phyloP scores from a whole-genome alignment of 768 basidiomycete species.

The Nevesoporus exiguus region DNA sequence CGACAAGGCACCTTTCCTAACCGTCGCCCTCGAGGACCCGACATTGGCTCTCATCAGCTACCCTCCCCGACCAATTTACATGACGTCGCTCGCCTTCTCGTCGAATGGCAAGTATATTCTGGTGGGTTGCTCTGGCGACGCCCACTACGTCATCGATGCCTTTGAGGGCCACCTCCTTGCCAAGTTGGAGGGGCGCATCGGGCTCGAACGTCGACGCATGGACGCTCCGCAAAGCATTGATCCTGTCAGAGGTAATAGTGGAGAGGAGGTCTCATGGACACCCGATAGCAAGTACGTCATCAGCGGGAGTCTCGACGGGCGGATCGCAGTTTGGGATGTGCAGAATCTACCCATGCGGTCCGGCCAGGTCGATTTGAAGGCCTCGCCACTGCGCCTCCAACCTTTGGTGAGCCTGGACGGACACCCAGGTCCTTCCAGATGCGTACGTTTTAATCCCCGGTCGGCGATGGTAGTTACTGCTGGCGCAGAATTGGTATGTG shows the following conservation, averaged over 20 bases:
- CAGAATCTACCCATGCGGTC: conserved; percentile 52
- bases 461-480: conserved; percentile 85
- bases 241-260: conserved; percentile 75
- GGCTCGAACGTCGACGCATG: conserved; percentile 67
- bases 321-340: conserved; percentile 85
- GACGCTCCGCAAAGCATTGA: conserved; percentile 54
- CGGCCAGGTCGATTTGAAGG: conserved; percentile 54
- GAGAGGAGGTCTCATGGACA: conserved; percentile 93
- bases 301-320: conserved; percentile 82
- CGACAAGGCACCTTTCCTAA: conserved; percentile 89
- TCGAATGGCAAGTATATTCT: conserved; percentile 87
- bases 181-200: conserved; percentile 81
- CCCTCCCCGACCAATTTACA: conserved; percentile 84
- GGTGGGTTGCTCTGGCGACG: conserved; percentile 88
- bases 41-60: conserved; percentile 69
- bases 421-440: conserved; percentile 79
- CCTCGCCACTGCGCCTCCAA: conserved; percentile 47
- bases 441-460: conserved; percentile 88
- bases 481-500: conserved; percentile 74
- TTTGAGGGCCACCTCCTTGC: conserved; percentile 82
- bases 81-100: conserved; percentile 90
- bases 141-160: conserved; percentile 91
- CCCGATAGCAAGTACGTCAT: conserved; percentile 91
- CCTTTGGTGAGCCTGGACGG: conserved; percentile 62
- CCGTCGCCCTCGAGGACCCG: conserved; percentile 79